Base-by-base conservation (phyloP, 2,329 filamentous ascomycete genomes). In the Zasmidium citrigriseum region DNA sequence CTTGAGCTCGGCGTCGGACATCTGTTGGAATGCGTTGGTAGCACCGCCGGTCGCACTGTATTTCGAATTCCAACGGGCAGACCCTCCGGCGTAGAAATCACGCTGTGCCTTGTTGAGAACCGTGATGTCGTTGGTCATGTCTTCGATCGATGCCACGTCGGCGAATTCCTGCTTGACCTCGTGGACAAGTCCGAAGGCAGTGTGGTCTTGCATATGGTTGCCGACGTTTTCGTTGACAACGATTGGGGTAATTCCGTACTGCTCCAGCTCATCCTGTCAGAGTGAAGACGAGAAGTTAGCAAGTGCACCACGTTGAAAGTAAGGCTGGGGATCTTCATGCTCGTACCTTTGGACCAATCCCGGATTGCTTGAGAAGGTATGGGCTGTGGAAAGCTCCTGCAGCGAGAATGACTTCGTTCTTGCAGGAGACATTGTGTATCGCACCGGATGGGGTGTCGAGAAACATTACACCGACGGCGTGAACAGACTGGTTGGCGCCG, bases 261-360 rank as follows among this genome's bases (percentile, higher is more conserved):
- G 74, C n/a, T 77, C 60, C 2, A 89, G 78, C 63, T 86, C 80
- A 0, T 74, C 68, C 9, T 72, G 67, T n/a, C n/a, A n/a, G n/a
- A n/a, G n/a, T n/a, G n/a, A n/a, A n/a, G n/a, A n/a, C n/a, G n/a
- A n/a, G n/a, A n/a, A n/a, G n/a, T n/a, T n/a, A n/a, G n/a, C n/a
- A n/a, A n/a, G n/a, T n/a, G n/a, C n/a, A n/a, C n/a, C n/a, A n/a
- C n/a, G n/a, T n/a, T n/a, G n/a, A n/a, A n/a, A n/a, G n/a, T n/a
- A n/a, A n/a, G n/a, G n/a, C n/a, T n/a, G n/a, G n/a, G n/a, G n/a
- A n/a, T n/a, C n/a, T n/a, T n/a, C n/a, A n/a, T n/a, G n/a, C n/a
- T n/a, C n/a, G n/a, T n/a, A n/a, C n/a, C n/a, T n/a, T n/a, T 0
- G 85, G 84, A 0, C 86, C 86, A 38, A 89, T 80, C n/a, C 87